Percentiles rank a stretch among this genome's conserved stretches.
Conservation (phyloP, 2,329 filamentous ascomycete genomes). For the Penicillium brevicompactum region DNA sequence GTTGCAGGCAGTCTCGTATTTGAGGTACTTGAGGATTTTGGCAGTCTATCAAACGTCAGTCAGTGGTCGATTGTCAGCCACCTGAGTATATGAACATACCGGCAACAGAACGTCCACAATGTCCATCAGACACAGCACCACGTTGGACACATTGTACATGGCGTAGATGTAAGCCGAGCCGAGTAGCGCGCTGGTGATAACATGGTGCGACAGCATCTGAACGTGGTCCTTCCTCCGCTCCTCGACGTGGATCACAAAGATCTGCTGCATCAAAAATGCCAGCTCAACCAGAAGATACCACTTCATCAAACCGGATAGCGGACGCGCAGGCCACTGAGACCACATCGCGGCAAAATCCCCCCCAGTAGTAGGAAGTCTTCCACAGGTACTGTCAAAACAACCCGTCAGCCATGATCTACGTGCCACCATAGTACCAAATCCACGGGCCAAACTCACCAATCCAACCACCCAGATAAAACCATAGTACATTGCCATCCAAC, state of each 20-base stretch:
- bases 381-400: conserved; percentile 69
- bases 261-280: conserved; percentile 92
- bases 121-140: conserved; percentile 92
- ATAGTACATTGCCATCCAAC: conserved; percentile 87
- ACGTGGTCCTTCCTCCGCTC: conserved; percentile 90
- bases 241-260: conserved; percentile 92
- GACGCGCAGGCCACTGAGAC: conserved; percentile 79
- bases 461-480: conserved; percentile 78
- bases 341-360: conserved; percentile 79
- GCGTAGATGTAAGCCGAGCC: conserved; percentile 83
- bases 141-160: conserved; percentile 81
- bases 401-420: conserved; percentile 5
- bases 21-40: conserved; percentile 91
- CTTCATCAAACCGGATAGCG: conserved; percentile 75
- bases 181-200: conserved; percentile 82
- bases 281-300: conserved; percentile 88
- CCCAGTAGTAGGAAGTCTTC: conserved; percentile 73
- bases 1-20: conserved; percentile 76
- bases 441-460: conserved; percentile 60
- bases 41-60: conserved; percentile 61
- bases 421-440: background rate
- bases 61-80: background rate
- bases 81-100: conserved; percentile 53
- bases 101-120: conserved; percentile 86
- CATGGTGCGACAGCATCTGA: conserved; percentile 95